Percentiles rank a stretch among this genome's conserved stretches.
phyloP scores from a whole-genome alignment of 352 stramenopile genomes.

The Phytopythium vexans region DNA sequence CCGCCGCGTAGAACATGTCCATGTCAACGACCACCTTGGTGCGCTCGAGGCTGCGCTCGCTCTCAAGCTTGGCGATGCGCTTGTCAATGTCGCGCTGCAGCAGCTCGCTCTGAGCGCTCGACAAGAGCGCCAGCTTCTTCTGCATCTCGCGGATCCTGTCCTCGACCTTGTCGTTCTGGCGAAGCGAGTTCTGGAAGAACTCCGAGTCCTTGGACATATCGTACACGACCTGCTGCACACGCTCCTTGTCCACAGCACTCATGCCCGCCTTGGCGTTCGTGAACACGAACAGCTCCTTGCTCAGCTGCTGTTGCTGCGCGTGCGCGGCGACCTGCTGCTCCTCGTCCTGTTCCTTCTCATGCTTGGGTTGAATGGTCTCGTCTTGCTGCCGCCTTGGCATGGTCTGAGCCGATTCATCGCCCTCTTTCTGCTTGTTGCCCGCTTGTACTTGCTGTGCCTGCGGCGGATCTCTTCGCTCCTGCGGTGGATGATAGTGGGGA shows the following conservation, averaged over 20 bases:
- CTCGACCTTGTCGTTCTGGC: conserved; percentile 88
- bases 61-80: conserved; percentile 50
- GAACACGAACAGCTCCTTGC: conserved; percentile 74
- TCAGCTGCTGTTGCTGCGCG: conserved; percentile 5
- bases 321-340: conserved; percentile 1
- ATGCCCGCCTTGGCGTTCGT: conserved; percentile 87
- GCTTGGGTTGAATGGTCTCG: not conserved
- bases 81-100: conserved; percentile 42
- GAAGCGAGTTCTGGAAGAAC: conserved; percentile 91
- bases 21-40: conserved; percentile 94
- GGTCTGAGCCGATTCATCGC: no score
- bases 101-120: conserved; percentile 20
- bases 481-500: no score
- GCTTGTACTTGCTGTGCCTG: no score
- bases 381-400: not conserved
- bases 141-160: conserved; percentile 74
- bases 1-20: conserved; percentile 97
- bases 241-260: conserved; percentile 82
- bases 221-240: conserved; percentile 92
- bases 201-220: conserved; percentile 92
- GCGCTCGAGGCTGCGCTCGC: conserved; percentile 43
- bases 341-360: not conserved
- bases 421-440: no score
- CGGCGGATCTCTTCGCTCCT: no score
- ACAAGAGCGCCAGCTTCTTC: conserved; percentile 53